Evolutionary conservation across 2,329 filamentous ascomycete genomes (phyloP), one percentile per base, ranked within the genome.

Genomic region (Fusarium sp.): DNA sequence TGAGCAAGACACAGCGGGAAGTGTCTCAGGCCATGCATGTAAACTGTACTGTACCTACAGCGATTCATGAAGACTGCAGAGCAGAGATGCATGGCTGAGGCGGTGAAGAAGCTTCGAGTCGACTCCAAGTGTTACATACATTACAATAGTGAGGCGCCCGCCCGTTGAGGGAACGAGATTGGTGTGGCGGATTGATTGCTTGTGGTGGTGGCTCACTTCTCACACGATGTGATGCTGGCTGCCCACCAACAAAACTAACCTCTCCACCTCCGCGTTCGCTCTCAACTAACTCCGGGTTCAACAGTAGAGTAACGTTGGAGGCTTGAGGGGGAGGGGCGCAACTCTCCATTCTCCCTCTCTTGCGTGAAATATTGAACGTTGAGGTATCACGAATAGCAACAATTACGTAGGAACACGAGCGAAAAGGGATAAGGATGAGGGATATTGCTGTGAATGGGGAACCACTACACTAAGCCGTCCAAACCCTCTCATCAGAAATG

Each of bases 371-470:
- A 62, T 46, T 55, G 46, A 52, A 61, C 55, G 42, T 56, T 45
- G 27, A 25, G 18, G 29, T 47, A 41, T 56, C 53, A 69, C 47
- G 65, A 61, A 70, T 57, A 45, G 62, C 48, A 57, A 68, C 65
- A 64, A 67, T 70, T 70, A 67, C 67, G 67, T 70, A 70, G 60
- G 61, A 42, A 42, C 18, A 60, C 52, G 57, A 68, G 57, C 63
- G 52, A 70, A 70, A 69, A 25, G 49, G 65, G 61, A 65, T 58
- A 70, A 62, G 52, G 46, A 64, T 70, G 67, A 67, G 67, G 67
- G 66, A 70, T 70, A 70, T 70, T 70, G 52, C 54, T 65, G 37
- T 51, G 57, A 14, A 65, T 29, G 30, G 42, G 34, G 7, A 49
- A 29, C 34, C 60, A 59, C 44, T 32, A 34, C 25, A 3, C 22